Base-by-base conservation (phyloP, 1,284 basidiomycete genomes). In the Tylopilus sp. region DNA sequence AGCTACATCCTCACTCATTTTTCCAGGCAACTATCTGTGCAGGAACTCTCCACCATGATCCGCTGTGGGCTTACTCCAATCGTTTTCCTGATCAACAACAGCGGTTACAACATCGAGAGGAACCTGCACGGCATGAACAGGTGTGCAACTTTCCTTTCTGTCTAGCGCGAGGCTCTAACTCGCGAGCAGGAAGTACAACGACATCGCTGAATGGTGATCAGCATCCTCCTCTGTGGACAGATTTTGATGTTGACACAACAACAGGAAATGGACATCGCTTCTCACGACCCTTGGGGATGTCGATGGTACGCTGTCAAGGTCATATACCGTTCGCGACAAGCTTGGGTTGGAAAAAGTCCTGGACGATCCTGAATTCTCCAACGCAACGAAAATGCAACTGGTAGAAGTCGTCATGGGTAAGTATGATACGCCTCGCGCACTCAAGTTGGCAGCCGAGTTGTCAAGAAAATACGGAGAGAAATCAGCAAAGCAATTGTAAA, bases 21-120 rank as follows among this genome's bases (percentile, higher is more conserved):
- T 44, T 21, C 4, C 49, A 85, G 83, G 48, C 86, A 89, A 72
- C 68, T 89, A 34, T 80, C 81, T 0, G 85, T 83, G 2, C 87
- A 89, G 64, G 86, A 89, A 58, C 65, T 94, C 15, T 85, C 88
- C 6, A 83, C 85, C 3, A 91, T 92, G 84, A 77, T 91, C 48
- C 77, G 76, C 28, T 67, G 78, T 48, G 77, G 74, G 7, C 65
- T 92, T 30, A 85, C 77, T 49, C 89, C 91, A 3, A 89, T 90
- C 63, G 73, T 93, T 46, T 91, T 93, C 67, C 75, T 97, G 14
- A 73, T 96, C 51, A 93, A 94, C 75, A 94, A 96, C 70, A 81
- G 82, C 47, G 94, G 94, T 0, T 94, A 93, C 67, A 85, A 85
- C 38, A 93, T 95, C 55, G 93, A 96, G 73, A 78, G 88, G 18